Percentiles rank a stretch among this genome's conserved stretches.
Conservation (phyloP, 306 rosid genomes). For the Lathyrus aphaca region DNA sequence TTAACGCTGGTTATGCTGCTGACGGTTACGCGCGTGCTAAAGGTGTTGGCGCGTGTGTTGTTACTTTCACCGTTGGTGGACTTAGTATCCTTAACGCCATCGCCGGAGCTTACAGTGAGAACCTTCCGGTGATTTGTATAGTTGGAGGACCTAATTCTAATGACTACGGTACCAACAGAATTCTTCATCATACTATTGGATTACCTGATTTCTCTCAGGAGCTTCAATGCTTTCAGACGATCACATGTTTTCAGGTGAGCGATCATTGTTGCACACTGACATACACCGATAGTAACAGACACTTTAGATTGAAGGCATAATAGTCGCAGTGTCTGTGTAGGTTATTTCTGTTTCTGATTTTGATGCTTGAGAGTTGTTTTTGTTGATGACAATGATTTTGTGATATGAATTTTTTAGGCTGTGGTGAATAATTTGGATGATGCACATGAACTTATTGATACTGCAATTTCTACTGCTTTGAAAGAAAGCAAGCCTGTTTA, state of each 20-base stretch:
- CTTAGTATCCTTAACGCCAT: constrained; percentile 83
- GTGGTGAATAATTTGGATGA: constrained; percentile 85
- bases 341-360: not conserved
- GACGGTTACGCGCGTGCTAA: constrained; percentile 85
- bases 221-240: constrained; percentile 71
- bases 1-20: constrained; percentile 89
- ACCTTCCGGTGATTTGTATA: constrained; percentile 76
- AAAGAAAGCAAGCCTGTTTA: constrained; percentile 91
- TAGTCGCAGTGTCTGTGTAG: not conserved
- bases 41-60: constrained; percentile 85
- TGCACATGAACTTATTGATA: constrained; percentile 80
- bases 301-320: no score
- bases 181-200: constrained; percentile 89
- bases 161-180: constrained; percentile 77
- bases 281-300: not conserved
- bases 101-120: constrained; percentile 90
- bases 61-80: constrained; percentile 94
- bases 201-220: constrained; percentile 80
- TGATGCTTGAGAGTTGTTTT: constrained; percentile 6
- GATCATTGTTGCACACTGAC: not conserved
- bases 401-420: constrained; percentile 49
- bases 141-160: constrained; percentile 88
- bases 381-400: not conserved
- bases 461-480: constrained; percentile 89
- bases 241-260: constrained; percentile 73